Evolutionary conservation across 208 protist species (phyloP), one percentile per base, ranked within the genome.

Genomic region (Crithidia fasciculata): DNA sequence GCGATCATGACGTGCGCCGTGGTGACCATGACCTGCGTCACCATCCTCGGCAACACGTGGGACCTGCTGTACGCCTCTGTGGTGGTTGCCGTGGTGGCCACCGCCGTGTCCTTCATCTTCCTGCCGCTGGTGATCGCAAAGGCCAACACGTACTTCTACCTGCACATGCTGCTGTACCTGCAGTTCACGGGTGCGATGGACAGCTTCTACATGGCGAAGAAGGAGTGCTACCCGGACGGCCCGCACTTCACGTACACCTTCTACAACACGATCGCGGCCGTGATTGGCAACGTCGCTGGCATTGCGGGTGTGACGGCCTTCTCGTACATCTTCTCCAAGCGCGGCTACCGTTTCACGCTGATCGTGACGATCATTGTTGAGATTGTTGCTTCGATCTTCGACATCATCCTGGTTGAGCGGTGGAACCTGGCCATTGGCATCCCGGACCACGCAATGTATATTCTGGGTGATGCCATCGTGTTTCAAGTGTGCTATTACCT

Each of bases 401-500:
- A 91, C 56, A 71, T 91, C 40, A 73, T 85, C 62, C 84, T 88
- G 56, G 72, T 86, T 36, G 68, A 78, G 80, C 80, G 86, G 5
- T 84, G 82, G 80, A 88, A 88, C 69, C n/a, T 77, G 40, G 49
- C 28, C 52, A 72, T 78, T 56, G 74, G 74, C 69, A 82, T 84
- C 61, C 79, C 79, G 10, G 87, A 92, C 58, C 70, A 89, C 39
- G 75, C 78, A 57, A 84, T 87, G 64, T 94, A 85, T 76, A 77
- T 93, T 37, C 56, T 87, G 28, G 87, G 87, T 58, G 81, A 91
- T 52, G 76, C 69, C 18, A 82, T 93, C 41, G 69, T 93, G 8
- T 75, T 76, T 18, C 40, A 87, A 62, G 71, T 84, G 47, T 79
- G 71, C 58, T 85, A 81, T 55, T 84, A 86, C 74, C 55, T 95